Percentiles rank a stretch among this genome's conserved stretches.
phyloP scores from a whole-genome alignment of 2,329 filamentous ascomycete species.

The Alternaria brassicicola region DNA sequence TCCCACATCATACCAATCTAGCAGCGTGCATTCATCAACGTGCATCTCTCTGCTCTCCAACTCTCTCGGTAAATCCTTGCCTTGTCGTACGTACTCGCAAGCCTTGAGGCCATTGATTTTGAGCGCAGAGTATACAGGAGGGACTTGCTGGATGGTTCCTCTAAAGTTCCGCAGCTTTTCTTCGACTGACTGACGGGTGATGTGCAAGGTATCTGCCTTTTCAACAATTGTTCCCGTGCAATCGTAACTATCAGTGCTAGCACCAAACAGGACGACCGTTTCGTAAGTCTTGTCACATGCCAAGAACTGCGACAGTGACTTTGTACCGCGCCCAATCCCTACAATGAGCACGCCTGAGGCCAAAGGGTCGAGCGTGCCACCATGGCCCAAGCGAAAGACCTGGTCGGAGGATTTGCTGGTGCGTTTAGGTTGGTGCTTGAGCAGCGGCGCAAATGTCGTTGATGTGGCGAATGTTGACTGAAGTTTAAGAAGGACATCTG shows the following conservation, averaged over 20 bases:
- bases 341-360: conserved; percentile 41
- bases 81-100: conserved; percentile 36
- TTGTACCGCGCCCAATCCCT: conserved; percentile 40
- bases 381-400: conserved; percentile 40
- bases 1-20: conserved; percentile 32
- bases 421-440: conserved; percentile 24
- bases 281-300: conserved; percentile 40
- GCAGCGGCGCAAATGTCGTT: conserved; percentile 23
- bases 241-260: conserved; percentile 41
- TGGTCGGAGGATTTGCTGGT: conserved; percentile 28
- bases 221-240: conserved; percentile 27
- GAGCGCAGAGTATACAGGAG: conserved; percentile 39
- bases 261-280: conserved; percentile 36
- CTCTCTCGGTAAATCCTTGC: conserved; percentile 31
- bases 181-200: conserved; percentile 28
- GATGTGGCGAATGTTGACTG: conserved; percentile 29
- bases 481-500: conserved; percentile 31
- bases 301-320: conserved; percentile 34
- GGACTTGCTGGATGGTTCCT: conserved; percentile 33
- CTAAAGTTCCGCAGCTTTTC: conserved; percentile 24
- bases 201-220: conserved; percentile 19
- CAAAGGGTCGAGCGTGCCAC: conserved; percentile 40
- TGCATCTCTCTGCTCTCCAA: conserved; percentile 37
- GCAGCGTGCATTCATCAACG: conserved; percentile 36
- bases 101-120: conserved; percentile 41